Conservation (phyloP, 495 filamentous ascomycete species). For the Hypoxylon fragiforme region DNA sequence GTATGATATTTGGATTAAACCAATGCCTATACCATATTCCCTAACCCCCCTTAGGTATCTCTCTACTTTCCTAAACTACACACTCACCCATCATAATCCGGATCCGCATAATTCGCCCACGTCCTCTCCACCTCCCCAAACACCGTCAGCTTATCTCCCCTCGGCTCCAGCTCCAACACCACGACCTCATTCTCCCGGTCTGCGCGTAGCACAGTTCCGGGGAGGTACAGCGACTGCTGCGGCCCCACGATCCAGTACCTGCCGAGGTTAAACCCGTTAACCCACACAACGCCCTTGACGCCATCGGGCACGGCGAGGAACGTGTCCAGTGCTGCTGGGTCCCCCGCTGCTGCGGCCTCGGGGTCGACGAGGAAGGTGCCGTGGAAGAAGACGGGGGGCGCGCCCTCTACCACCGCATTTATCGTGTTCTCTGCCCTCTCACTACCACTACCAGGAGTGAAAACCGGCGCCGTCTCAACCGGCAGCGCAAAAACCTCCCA, state of each 20-base stretch:
- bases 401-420: slow-evolving; percentile 4
- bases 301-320: slow-evolving; percentile 47
- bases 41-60: too few relatives aligned
- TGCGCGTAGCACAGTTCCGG: slow-evolving; percentile 37
- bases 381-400: slow-evolving; percentile 46
- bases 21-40: too few relatives aligned
- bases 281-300: slow-evolving; percentile 51
- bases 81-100: too few relatives aligned
- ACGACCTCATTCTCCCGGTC: slow-evolving; percentile 43
- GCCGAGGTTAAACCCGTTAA: slow-evolving; percentile 52
- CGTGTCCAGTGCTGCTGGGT: slow-evolving; percentile 41
- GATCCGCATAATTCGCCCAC: slow-evolving; percentile 52
- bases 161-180: slow-evolving; percentile 49
- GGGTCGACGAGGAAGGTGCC: slow-evolving; percentile 39
- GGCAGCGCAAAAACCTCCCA: slow-evolving; percentile 49
- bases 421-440: neutral
- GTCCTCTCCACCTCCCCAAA: slow-evolving; percentile 38
- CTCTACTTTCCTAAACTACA: too few relatives aligned
- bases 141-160: slow-evolving; percentile 29
- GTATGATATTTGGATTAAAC: too few relatives aligned
- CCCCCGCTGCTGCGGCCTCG: neutral
- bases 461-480: slow-evolving; percentile 28
- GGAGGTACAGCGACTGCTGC: slow-evolving; percentile 53
- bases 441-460: neutral
- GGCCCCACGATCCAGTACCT: slow-evolving; percentile 53